Evolutionary conservation across 352 stramenopile genomes (phyloP), one percentile per base, ranked within the genome.

Genomic region (Phytophthora chlamydospora): DNA sequence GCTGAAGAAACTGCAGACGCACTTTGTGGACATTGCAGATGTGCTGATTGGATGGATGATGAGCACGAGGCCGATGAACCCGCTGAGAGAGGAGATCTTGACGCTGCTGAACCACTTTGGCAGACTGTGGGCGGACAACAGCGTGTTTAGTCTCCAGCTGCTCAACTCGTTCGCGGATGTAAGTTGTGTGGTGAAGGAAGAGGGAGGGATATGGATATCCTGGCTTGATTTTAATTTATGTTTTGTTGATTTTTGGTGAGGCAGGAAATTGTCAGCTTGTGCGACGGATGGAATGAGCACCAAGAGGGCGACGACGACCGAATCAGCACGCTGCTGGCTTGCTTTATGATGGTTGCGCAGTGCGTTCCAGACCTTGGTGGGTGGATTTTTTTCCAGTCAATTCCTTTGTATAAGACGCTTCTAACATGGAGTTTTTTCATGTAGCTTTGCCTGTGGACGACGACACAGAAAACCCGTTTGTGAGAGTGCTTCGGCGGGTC

Each of bases 1-100:
- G 31, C 40, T 73, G 1, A 81, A 71, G 45, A 85, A 80, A 29
- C 14, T 89, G n/a, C 78, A 89, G 66, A 38, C 61, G 16, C 80
- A 89, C 39, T 91, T 91, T 68, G 79, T 91, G 14, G 79, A 89
- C 51, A 75, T 90, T 12, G 83, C 83, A 5, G 80, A 91, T 24
- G 75, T 90, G 14, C 53, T 90, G 7, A 76, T 91, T 45, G 80
- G 76, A 31, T 91, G 83, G 83, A 81, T 76, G 11, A 88, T 84
- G 75, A 85, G 53, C 29, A 65, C 75, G 14, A 67, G 59, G n/a
- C 63, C 73, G 6, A 29, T 53, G 7, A 76, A 54, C 29, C 46
- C 24, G 6, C 63, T 87, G 31, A 91, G 79, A 32, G 73, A 88
- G 38, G 55, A 74, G 6, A 83, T 90, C 33, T 61, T 89, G 3